Conservation (phyloP, 2,329 filamentous ascomycete species). For the Beauveria sp. region DNA sequence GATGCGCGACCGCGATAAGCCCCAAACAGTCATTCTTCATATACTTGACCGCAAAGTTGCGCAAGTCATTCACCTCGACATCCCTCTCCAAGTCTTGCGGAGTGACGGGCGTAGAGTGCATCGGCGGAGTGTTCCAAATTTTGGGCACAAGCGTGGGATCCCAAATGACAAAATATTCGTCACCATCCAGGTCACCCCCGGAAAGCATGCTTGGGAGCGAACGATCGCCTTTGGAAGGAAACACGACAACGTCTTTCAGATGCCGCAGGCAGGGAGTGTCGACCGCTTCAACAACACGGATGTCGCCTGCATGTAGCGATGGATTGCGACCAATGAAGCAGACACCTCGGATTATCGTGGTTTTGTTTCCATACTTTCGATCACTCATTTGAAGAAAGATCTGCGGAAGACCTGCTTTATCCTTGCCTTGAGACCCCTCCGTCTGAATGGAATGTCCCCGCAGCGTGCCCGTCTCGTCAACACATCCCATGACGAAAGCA, state of each 20-base stretch:
- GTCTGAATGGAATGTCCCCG: slow-evolving; percentile 58
- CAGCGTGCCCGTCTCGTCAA: slow-evolving; percentile 75
- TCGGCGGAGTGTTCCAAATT: slow-evolving; percentile 65
- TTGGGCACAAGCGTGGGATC: slow-evolving; percentile 64
- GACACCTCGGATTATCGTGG: slow-evolving; percentile 62
- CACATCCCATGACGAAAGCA: slow-evolving; percentile 79
- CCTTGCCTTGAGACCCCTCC: slow-evolving; percentile 32
- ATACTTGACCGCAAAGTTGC: slow-evolving; percentile 80
- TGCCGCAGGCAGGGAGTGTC: slow-evolving; percentile 66
- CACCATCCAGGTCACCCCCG: slow-evolving; percentile 89
- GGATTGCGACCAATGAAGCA: slow-evolving; percentile 89
- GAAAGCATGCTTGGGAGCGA: slow-evolving; percentile 92
- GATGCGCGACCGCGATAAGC: slow-evolving; percentile 72
- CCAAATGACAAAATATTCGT: slow-evolving; percentile 95
- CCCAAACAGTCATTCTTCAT: slow-evolving; percentile 85
- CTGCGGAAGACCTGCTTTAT: slow-evolving; percentile 58
- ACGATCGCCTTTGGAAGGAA: slow-evolving; percentile 74
- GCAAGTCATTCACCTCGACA: slow-evolving; percentile 67
- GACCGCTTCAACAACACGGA: slow-evolving; percentile 80
- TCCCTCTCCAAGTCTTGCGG: slow-evolving; percentile 49
- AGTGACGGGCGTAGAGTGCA: slow-evolving; percentile 61
- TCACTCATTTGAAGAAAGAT: slow-evolving; percentile 81
- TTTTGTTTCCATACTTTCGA: slow-evolving; percentile 42
- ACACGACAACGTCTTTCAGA: slow-evolving; percentile 77
- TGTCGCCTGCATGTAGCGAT: slow-evolving; percentile 85